phyloP scores from a whole-genome alignment of 116 monocot genomes.

The Posidonia oceanica region DNA sequence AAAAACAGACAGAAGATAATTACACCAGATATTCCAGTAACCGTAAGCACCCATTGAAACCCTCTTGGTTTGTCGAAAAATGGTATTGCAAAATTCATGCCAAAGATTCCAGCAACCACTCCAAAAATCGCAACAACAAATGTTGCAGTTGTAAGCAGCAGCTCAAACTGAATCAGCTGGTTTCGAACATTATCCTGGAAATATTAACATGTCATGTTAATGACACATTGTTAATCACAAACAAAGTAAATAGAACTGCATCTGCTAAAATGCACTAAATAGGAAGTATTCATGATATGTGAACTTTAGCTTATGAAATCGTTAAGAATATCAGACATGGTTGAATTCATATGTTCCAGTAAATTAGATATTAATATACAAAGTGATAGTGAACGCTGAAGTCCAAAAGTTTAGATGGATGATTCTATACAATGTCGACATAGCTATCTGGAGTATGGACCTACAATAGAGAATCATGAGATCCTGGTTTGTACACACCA shows the following conservation, averaged over 20 bases:
- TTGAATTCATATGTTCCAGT: no score
- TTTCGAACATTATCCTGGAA: slow-evolving; percentile 94
- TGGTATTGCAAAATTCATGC: slow-evolving; percentile 82
- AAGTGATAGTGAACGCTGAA: no score
- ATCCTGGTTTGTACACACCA: no score
- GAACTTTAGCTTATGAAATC: no score
- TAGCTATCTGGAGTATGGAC: no score
- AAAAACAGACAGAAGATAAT: slow-evolving; percentile 68
- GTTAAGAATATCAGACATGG: no score
- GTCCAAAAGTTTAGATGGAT: no score
- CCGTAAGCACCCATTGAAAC: slow-evolving; percentile 73
- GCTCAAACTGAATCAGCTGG: slow-evolving; percentile 93
- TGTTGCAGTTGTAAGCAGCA: slow-evolving; percentile 80
- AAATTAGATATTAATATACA: no score
- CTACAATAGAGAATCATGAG: no score
- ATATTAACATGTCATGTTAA: not conserved
- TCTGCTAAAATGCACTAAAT: not conserved
- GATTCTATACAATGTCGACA: no score
- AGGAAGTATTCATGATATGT: no score
- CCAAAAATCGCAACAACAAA: slow-evolving; percentile 93
- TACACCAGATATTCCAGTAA: slow-evolving; percentile 47
- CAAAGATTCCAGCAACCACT: slow-evolving; percentile 90
- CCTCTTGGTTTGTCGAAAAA: slow-evolving; percentile 51
- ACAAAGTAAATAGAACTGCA: no score
- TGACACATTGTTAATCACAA: not conserved